Conservation (phyloP, 768 basidiomycete species). For the Suillus variegatus region DNA sequence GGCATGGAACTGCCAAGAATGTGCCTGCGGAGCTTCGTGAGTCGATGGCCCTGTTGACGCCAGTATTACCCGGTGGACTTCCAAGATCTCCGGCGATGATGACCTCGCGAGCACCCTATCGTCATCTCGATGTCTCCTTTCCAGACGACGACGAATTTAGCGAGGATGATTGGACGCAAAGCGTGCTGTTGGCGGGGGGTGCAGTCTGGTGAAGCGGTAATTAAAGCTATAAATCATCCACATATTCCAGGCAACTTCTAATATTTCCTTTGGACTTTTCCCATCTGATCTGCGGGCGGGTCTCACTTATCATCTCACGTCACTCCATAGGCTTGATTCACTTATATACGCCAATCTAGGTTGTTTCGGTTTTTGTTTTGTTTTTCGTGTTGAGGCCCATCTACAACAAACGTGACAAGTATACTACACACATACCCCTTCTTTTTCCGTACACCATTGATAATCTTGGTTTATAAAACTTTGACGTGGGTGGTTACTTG, state of each 20-base stretch:
- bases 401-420: conserved; percentile 13
- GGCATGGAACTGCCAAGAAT: conserved; percentile 13
- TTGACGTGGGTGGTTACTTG: background rate
- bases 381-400: conserved; percentile 2
- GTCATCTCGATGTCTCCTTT: conserved; percentile 28
- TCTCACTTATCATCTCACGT: conserved; percentile 17
- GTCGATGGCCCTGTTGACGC: conserved; percentile 14
- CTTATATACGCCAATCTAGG: conserved; percentile 7
- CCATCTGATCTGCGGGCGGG: conserved; percentile 34
- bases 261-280: conserved; percentile 13
- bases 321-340: conserved; percentile 10
- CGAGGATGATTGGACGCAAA: conserved; percentile 72
- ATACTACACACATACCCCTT: conserved; percentile 26
- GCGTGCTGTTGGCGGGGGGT: conserved; percentile 67
- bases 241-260: conserved; percentile 13
- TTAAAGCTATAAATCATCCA: background rate
- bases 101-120: conserved; percentile 23
- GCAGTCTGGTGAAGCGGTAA: conserved; percentile 29
- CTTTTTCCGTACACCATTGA: conserved; percentile 10
- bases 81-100: conserved; percentile 27
- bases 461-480: conserved; percentile 2
- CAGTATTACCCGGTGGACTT: conserved; percentile 20
- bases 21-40: conserved; percentile 19
- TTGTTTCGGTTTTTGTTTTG: background rate
- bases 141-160: conserved; percentile 41